phyloP scores from a whole-genome alignment of 1,284 basidiomycete genomes.

The Cerioporus squamosus region DNA sequence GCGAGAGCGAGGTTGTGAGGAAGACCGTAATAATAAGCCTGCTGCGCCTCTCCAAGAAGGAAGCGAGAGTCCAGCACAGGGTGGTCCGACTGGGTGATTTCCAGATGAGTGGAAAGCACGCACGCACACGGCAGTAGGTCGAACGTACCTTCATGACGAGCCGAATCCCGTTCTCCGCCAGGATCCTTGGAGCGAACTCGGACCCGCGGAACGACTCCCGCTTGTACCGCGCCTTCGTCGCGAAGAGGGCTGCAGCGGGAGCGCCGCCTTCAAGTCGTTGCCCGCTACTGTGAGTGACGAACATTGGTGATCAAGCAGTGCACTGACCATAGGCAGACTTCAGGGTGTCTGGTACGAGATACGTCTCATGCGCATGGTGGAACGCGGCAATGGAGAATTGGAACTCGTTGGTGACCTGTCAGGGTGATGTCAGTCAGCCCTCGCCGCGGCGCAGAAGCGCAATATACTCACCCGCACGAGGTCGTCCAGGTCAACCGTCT shows the following conservation, averaged over 20 bases:
- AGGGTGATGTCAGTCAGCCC: background rate
- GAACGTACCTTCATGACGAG: conserved; percentile 77
- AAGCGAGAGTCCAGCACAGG: conserved; percentile 79
- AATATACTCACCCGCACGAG: conserved; percentile 58
- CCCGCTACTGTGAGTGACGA: background rate
- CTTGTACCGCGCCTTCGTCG: conserved; percentile 65
- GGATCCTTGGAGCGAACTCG: conserved; percentile 83
- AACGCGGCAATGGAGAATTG: conserved; percentile 82
- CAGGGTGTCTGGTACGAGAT: conserved; percentile 80
- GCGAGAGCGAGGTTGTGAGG: conserved; percentile 63
- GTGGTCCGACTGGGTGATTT: conserved; percentile 63
- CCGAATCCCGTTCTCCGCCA: conserved; percentile 75
- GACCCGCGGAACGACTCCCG: conserved; percentile 85
- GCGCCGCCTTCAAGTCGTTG: conserved; percentile 32
- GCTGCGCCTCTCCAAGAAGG: conserved; percentile 85
- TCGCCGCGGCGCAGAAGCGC: too few relatives aligned
- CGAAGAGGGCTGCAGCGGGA: conserved; percentile 83
- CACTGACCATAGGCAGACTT: conserved; percentile 62
- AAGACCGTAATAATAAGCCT: conserved; percentile 82
- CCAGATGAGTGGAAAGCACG: background rate
- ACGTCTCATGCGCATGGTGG: conserved; percentile 89
- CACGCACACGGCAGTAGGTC: background rate
- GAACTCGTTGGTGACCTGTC: conserved; percentile 75
- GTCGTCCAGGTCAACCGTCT: conserved; percentile 45
- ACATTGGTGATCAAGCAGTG: background rate